phyloP scores from a whole-genome alignment of 345 rosid species.

The Xanthoceras sorbifolium region DNA sequence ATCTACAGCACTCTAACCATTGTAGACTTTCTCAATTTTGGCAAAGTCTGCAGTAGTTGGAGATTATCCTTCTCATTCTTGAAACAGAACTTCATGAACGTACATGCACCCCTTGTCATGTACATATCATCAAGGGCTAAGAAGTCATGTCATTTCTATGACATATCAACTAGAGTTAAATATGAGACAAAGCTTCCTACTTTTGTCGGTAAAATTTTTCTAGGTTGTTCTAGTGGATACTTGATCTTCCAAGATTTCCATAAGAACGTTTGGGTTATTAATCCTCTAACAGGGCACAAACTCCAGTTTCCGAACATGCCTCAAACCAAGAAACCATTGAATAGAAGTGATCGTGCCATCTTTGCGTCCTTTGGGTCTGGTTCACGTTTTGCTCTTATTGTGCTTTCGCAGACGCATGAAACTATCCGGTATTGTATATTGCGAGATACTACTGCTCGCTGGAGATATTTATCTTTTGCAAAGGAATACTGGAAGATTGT shows the following conservation, averaged over 20 bases:
- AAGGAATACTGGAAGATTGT: background rate
- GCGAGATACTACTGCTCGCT: no score
- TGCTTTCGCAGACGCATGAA: no score
- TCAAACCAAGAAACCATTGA: no score
- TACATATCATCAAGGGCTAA: background rate
- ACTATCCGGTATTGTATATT: no score
- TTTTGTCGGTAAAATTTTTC: background rate
- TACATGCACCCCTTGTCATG: background rate
- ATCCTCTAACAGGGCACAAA: background rate
- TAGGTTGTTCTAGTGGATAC: background rate
- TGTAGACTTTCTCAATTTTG: background rate
- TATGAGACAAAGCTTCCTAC: background rate
- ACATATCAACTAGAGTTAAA: background rate
- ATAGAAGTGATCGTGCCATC: no score
- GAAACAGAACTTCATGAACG: background rate
- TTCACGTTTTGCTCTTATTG: no score
- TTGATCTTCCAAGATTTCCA: background rate
- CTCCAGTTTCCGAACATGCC: background rate
- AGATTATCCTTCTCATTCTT: background rate
- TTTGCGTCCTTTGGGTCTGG: no score
- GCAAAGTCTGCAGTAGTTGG: slow-evolving; percentile 3
- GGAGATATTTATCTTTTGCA: no score
- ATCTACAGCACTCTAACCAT: background rate
- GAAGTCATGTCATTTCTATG: background rate
- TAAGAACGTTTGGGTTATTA: background rate